Percentiles rank a stretch among this genome's conserved stretches.
Evolutionary conservation across 345 rosid genomes (phyloP).

Genomic region (Citrus maxima): DNA sequence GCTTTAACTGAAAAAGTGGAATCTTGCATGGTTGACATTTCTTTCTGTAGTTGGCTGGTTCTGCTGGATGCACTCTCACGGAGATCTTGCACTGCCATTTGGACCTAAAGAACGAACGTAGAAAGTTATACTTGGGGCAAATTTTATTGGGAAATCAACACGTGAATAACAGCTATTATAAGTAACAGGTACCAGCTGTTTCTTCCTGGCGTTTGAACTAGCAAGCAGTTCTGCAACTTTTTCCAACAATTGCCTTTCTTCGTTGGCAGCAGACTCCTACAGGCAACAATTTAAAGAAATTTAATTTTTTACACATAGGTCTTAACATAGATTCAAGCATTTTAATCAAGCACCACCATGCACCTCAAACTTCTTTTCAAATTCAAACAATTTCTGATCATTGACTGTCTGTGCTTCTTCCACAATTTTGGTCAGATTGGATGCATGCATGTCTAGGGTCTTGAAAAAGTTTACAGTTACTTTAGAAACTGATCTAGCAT

Average conservation of each 20-base stretch:
- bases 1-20: slow-evolving; percentile 68
- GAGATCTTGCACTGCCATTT: slow-evolving; percentile 83
- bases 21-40: slow-evolving; percentile 90
- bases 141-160: slow-evolving; percentile 5
- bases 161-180: not conserved
- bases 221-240: slow-evolving; percentile 89
- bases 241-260: slow-evolving; percentile 81
- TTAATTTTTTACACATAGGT: not conserved
- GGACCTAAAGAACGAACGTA: slow-evolving; percentile 49
- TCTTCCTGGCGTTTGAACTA: slow-evolving; percentile 84
- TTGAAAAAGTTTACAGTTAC: slow-evolving; percentile 68
- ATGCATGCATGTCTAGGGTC: slow-evolving; percentile 72
- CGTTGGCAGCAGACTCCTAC: slow-evolving; percentile 85
- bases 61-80: slow-evolving; percentile 70
- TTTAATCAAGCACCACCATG: slow-evolving; percentile 12
- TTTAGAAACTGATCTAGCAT: slow-evolving; percentile 80
- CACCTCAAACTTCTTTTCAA: slow-evolving; percentile 96
- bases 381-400: slow-evolving; percentile 67
- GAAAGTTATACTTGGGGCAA: slow-evolving; percentile 1
- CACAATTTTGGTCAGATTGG: slow-evolving; percentile 64
- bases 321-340: slow-evolving; percentile 1
- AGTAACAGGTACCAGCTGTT: slow-evolving; percentile 54
- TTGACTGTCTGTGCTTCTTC: slow-evolving; percentile 82
- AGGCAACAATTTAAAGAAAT: slow-evolving; percentile 11
- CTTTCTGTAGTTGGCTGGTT: slow-evolving; percentile 74